A percentile compares a stretch with the other conserved stretches of the same genome.
These are phyloP conservation scores for Trichoderma koningii DNA, from an alignment of 2,329 filamentous ascomycete species.

Conservation along the genomic window DNA sequence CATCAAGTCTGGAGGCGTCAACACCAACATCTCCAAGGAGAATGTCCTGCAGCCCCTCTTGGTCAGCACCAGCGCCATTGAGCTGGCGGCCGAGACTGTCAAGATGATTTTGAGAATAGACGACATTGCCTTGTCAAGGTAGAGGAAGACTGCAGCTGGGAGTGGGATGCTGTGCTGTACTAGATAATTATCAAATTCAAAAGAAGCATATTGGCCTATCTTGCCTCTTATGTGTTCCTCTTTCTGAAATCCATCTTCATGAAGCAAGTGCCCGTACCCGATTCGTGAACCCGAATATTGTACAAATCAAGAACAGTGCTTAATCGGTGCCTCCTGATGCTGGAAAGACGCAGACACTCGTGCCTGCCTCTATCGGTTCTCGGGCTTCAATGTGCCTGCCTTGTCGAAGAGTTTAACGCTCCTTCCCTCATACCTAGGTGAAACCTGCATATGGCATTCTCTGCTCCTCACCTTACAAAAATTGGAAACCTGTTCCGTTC, in stretches of 20 bases:
- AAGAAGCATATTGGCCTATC: not conserved
- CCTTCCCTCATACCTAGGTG: no score
- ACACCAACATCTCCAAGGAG: constrained; percentile 94
- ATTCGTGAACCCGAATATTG: no score
- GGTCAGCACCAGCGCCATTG: constrained; percentile 95
- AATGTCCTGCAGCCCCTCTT: constrained; percentile 94
- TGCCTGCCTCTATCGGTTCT: no score
- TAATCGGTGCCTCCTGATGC: no score
- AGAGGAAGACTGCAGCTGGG: constrained; percentile 37
- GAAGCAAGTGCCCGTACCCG: no score
- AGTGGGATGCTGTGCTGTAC: constrained; percentile 42
- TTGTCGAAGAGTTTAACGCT: no score
- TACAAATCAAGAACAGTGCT: no score
- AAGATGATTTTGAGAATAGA: constrained; percentile 83
- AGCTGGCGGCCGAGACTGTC: constrained; percentile 95
- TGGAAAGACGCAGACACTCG: no score
- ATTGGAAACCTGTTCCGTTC: no score
- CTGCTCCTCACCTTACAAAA: no score
- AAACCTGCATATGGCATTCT: no score
- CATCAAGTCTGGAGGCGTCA: constrained; percentile 96
- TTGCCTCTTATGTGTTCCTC: not conserved
- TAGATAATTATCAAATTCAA: constrained; percentile 33
- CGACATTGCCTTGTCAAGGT: constrained; percentile 66
- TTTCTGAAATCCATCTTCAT: not conserved
- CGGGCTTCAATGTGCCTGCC: no score